Evolutionary conservation across 2,329 filamentous ascomycete species (phyloP), one percentile per base, ranked within the genome.

Genomic region (Coniochaeta ligniaria): DNA sequence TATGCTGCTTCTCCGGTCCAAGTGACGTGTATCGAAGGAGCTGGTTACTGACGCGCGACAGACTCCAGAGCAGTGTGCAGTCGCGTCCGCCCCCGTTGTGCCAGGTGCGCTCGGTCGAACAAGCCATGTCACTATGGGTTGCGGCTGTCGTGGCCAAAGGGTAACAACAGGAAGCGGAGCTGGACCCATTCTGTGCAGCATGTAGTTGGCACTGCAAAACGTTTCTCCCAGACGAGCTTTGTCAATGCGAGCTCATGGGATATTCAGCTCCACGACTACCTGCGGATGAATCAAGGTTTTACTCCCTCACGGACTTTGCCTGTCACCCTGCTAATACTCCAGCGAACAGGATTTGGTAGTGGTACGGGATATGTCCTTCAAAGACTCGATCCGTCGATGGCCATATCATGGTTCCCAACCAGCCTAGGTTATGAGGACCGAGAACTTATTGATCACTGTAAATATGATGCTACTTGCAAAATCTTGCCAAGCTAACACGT

Each of bases 111-210:
- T 26, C 60, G 41, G 63, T 64, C 60, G 22, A 63, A 64, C 55
- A 65, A 57, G 36, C 58, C 58, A 58, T 66, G 64, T 60, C 63
- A 65, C 20, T 66, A 66, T 62, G 64, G 64, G 43, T 62, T 66
- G 60, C 63, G 64, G 61, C 63, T 66, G 50, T 66, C 64, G 52
- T 66, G 63, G 64, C 64, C 64, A 62, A 65, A 65, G 62, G 57
- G 41, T 59, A 64, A 5, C 59, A 64, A 62, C 62, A 66, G 43
- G 41, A 66, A 66, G 55, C 60, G 64, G 60, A 66, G 64, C 61
- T 62, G 65, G 60, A 63, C 60, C 36, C 60, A 66, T 61, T 59
- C 62, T 55, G 26, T 64, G 56, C 62, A 63, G 56, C 60, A 65
- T 65, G 58, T 60, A 64, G 38, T 60, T 62, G 58, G 60, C 36